A percentile compares a stretch with the other conserved stretches of the same genome.
Conservation (phyloP, 495 filamentous ascomycete species). For the Penicillium mononematosum region DNA sequence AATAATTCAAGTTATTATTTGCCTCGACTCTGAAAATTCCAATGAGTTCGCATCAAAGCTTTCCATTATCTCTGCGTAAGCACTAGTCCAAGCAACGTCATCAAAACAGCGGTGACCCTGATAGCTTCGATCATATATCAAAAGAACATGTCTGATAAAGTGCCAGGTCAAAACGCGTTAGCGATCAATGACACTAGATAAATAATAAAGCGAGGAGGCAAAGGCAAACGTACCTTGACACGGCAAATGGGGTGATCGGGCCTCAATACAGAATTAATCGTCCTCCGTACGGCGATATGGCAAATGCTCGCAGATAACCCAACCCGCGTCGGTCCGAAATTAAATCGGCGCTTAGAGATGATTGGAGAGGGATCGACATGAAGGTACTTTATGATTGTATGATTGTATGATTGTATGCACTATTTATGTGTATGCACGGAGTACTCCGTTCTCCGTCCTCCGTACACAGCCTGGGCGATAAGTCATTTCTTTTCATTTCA, state of each 20-base stretch:
- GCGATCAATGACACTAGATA: background rate
- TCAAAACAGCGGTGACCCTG: slow-evolving; percentile 1
- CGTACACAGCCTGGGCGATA: slow-evolving; percentile 1
- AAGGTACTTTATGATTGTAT: no score
- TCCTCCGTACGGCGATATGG: no score
- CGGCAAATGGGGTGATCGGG: background rate
- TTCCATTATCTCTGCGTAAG: background rate
- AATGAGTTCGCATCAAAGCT: background rate
- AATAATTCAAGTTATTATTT: background rate
- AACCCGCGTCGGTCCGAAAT: background rate
- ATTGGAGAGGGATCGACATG: background rate
- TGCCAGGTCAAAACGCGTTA: background rate
- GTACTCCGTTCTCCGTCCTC: no score
- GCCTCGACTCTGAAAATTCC: background rate
- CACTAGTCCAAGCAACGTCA: background rate
- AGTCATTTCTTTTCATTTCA: background rate
- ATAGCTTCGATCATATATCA: background rate
- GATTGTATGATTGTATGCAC: background rate
- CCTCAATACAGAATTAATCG: background rate
- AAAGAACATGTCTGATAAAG: background rate
- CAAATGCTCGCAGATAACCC: no score
- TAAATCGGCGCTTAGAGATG: background rate
- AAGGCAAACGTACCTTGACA: no score
- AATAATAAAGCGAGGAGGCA: background rate
- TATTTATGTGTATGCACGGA: background rate